Conservation (phyloP, 306 rosid genomes). For the Malus asiatica region DNA sequence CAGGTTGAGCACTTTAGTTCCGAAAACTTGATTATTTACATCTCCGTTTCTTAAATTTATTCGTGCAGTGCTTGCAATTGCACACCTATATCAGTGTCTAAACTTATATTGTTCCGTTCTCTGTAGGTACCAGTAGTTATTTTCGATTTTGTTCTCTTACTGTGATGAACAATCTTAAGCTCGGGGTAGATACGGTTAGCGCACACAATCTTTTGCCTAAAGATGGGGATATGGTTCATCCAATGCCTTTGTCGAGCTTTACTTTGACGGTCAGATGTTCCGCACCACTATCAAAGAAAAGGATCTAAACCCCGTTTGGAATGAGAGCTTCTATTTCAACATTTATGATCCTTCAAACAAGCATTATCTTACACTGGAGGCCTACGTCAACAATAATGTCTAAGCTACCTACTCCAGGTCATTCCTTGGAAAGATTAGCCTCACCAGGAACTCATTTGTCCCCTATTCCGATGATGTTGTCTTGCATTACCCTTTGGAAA, state of each 20-base stretch:
- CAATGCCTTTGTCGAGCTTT: conserved; percentile 65
- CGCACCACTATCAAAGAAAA: conserved; percentile 65
- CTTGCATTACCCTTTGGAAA: too few relatives aligned
- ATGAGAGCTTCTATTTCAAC: too few relatives aligned
- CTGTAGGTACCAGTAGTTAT: conserved; percentile 20
- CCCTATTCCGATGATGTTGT: too few relatives aligned
- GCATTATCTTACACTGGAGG: too few relatives aligned
- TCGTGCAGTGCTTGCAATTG: neutral
- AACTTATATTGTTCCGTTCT: neutral
- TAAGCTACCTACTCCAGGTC: too few relatives aligned
- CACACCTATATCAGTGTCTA: neutral
- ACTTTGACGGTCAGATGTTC: conserved; percentile 67
- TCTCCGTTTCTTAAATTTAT: neutral
- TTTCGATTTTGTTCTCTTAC: conserved; percentile 4
- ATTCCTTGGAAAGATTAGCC: too few relatives aligned
- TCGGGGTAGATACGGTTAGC: conserved; percentile 68
- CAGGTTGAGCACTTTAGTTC: neutral
- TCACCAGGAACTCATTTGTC: too few relatives aligned
- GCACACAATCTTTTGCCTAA: conserved; percentile 85
- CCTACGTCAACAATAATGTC: too few relatives aligned
- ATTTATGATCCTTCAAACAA: too few relatives aligned
- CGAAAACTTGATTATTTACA: neutral
- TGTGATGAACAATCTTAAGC: conserved; percentile 68
- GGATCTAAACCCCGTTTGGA: conserved; percentile 29
- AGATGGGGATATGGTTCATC: conserved; percentile 75